A percentile compares a stretch with the other conserved stretches of the same genome.
phyloP scores from a whole-genome alignment of 441 rosid genomes.

The Pelargonium myrrhifolium region DNA sequence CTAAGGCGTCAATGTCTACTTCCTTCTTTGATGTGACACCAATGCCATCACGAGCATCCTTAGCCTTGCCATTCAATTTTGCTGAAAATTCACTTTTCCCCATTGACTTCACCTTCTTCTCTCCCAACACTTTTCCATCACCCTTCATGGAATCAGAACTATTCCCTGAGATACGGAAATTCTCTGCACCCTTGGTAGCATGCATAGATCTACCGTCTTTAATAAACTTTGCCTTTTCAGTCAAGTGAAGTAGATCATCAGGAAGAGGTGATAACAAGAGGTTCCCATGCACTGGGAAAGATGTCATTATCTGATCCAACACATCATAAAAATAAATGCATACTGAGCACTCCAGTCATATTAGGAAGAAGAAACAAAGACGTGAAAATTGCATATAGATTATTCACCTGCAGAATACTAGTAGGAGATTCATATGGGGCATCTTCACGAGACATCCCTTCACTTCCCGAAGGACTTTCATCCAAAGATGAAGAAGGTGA shows the following conservation, averaged over 20 bases:
- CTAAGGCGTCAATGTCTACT: constrained; percentile 34
- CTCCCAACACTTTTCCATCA: constrained; percentile 35
- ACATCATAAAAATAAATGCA: constrained; percentile 19
- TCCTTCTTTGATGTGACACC: constrained; percentile 36
- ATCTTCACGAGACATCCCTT: constrained; percentile 51
- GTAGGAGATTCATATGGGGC: constrained; percentile 53
- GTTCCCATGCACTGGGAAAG: constrained; percentile 32
- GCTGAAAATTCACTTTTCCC: constrained; percentile 35
- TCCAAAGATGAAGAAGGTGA: constrained; percentile 84
- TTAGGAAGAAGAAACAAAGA: constrained; percentile 13
- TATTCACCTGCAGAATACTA: constrained; percentile 57
- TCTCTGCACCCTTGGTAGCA: constrained; percentile 28
- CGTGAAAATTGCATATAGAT: constrained; percentile 18
- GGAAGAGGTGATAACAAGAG: constrained; percentile 57
- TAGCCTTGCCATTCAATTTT: constrained; percentile 33
- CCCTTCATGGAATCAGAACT: constrained; percentile 33
- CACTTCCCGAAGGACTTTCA: constrained; percentile 79
- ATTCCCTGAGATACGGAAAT: constrained; percentile 24
- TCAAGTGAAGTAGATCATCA: constrained; percentile 39
- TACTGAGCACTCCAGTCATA: constrained; percentile 21
- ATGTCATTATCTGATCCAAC: constrained; percentile 51
- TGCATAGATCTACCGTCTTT: constrained; percentile 26
- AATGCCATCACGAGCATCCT: constrained; percentile 28
- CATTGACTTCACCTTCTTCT: constrained; percentile 36
- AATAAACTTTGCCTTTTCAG: constrained; percentile 27